A percentile compares a stretch with the other conserved stretches of the same genome.
Conservation (phyloP, 2,329 filamentous ascomycete genomes). For the Elsinoe batatas region DNA sequence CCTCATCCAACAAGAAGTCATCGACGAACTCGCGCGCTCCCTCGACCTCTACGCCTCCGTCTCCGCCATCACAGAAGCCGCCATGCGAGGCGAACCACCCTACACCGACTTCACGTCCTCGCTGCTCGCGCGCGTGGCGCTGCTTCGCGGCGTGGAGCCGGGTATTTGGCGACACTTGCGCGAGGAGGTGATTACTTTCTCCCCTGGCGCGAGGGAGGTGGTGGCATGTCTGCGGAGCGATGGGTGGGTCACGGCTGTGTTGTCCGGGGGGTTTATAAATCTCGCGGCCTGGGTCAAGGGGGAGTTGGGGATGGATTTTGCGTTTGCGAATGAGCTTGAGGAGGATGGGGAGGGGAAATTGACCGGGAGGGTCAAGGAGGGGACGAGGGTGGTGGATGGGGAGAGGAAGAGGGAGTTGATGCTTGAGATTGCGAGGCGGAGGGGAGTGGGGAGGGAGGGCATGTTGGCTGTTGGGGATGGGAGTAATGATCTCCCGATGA, state of each 20-base stretch:
- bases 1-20: conserved; percentile 92
- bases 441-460: conserved; percentile 56
- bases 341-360: conserved; percentile 48
- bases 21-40: conserved; percentile 82
- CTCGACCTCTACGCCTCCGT: conserved; percentile 62
- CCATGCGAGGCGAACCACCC: conserved; percentile 75
- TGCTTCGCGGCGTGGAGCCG: conserved; percentile 71
- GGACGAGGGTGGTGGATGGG: conserved; percentile 63
- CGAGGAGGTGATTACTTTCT: conserved; percentile 65
- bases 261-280: conserved; percentile 87
- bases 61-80: conserved; percentile 77
- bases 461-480: conserved; percentile 70
- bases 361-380: conserved; percentile 62
- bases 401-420: conserved; percentile 65
- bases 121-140: conserved; percentile 66
- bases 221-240: conserved; percentile 64
- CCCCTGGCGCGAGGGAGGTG: conserved; percentile 67
- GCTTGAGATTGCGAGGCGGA: conserved; percentile 57
- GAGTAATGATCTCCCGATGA: conserved; percentile 74
- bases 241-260: conserved; percentile 78
- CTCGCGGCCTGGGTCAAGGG: conserved; percentile 77
- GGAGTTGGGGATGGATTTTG: conserved; percentile 75
- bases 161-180: conserved; percentile 59
- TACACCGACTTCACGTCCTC: conserved; percentile 74
- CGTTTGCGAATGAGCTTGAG: conserved; percentile 75